Conservation (phyloP, 768 basidiomycete species). For the Boletellus sp. region DNA sequence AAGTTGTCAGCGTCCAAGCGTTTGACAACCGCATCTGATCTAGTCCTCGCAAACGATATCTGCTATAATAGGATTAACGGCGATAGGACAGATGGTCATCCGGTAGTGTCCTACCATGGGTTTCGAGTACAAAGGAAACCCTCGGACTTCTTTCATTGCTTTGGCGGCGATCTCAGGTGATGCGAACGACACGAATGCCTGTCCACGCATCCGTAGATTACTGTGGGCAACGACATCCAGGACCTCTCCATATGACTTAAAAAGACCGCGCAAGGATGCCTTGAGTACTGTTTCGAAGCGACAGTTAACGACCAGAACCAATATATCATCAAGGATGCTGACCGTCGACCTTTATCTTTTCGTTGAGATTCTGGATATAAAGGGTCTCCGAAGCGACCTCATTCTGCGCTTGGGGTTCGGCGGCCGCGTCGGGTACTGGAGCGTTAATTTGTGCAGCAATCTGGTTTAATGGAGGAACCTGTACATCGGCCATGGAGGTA, state of each 20-base stretch:
- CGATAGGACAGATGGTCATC: not conserved
- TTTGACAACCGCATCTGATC: slow-evolving; percentile 89
- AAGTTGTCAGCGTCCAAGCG: slow-evolving; percentile 60
- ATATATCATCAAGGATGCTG: slow-evolving; percentile 9
- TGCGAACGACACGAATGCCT: slow-evolving; percentile 94
- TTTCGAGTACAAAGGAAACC: slow-evolving; percentile 94
- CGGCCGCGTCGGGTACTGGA: slow-evolving; percentile 12
- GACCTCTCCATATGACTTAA: slow-evolving; percentile 91
- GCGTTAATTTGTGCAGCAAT: slow-evolving; percentile 26
- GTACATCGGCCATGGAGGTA: slow-evolving; percentile 36
- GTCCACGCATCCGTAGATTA: slow-evolving; percentile 96
- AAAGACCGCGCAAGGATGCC: slow-evolving; percentile 79
- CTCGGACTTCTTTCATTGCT: slow-evolving; percentile 88
- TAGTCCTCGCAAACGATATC: slow-evolving; percentile 88
- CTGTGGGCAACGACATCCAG: slow-evolving; percentile 93
- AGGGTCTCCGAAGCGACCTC: slow-evolving; percentile 76
- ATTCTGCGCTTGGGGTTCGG: slow-evolving; percentile 27
- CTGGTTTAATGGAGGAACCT: slow-evolving; percentile 29
- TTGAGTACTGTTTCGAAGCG: slow-evolving; percentile 65
- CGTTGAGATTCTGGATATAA: slow-evolving; percentile 95
- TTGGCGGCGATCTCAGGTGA: slow-evolving; percentile 78
- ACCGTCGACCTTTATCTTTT: slow-evolving; percentile 86
- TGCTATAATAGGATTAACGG: slow-evolving; percentile 51
- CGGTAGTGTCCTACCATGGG: slow-evolving; percentile 68
- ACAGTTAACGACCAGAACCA: slow-evolving; percentile 7